phyloP scores from a whole-genome alignment of 305 asterid genomes.

The Andrographis paniculata region DNA sequence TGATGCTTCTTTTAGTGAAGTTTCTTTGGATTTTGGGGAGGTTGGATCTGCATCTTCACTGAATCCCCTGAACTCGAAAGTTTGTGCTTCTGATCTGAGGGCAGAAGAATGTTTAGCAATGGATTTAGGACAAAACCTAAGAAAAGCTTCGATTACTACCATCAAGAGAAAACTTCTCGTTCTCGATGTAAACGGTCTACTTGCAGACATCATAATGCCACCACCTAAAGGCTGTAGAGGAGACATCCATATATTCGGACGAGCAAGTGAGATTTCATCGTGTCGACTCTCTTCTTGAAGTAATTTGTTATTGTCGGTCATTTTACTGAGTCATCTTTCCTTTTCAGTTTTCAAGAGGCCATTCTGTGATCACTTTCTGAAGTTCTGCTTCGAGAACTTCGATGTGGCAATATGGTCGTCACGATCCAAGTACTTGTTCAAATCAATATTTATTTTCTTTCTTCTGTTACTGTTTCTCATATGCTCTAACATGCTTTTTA shows the following conservation, averaged over 20 bases:
- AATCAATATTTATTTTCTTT: neutral
- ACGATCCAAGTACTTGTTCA: slow-evolving; percentile 58
- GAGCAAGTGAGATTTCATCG: slow-evolving; percentile 66
- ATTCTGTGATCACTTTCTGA: slow-evolving; percentile 67
- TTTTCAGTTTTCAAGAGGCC: slow-evolving; percentile 88
- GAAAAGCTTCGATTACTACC: slow-evolving; percentile 14
- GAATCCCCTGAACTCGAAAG: slow-evolving; percentile 19
- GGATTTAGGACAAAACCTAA: slow-evolving; percentile 18
- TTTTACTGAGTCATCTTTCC: no score
- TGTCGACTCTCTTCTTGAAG: no score
- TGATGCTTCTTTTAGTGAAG: slow-evolving; percentile 12
- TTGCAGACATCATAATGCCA: slow-evolving; percentile 67
- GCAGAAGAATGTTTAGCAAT: slow-evolving; percentile 22
- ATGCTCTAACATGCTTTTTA: slow-evolving; percentile 20
- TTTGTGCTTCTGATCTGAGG: slow-evolving; percentile 15
- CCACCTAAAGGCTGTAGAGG: slow-evolving; percentile 44
- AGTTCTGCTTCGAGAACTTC: slow-evolving; percentile 76
- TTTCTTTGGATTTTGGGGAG: slow-evolving; percentile 14
- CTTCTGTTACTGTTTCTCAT: neutral
- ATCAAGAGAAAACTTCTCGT: slow-evolving; percentile 63
- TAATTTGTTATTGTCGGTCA: no score
- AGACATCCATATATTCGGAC: slow-evolving; percentile 40
- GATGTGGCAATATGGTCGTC: slow-evolving; percentile 90
- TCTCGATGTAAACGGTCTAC: slow-evolving; percentile 89
- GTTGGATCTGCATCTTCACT: slow-evolving; percentile 11